Evolutionary conservation across 345 rosid species (phyloP).

Genomic region (Rhodamnia argentea): DNA sequence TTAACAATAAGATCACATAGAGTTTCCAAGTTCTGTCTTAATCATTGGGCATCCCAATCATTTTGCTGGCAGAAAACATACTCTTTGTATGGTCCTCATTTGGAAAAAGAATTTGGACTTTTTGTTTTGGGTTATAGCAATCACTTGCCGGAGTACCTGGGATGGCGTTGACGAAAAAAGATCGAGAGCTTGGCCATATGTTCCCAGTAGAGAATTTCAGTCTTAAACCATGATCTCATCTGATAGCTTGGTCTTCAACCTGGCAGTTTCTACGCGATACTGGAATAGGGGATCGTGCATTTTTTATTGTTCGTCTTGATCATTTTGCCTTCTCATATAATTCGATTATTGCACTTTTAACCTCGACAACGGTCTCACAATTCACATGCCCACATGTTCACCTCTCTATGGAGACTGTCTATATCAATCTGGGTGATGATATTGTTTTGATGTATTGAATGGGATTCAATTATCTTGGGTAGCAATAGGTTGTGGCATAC

Average conservation of each 20-base stretch:
- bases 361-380: not conserved
- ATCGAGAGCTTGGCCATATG: not conserved
- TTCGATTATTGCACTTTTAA: not conserved
- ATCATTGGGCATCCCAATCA: not conserved
- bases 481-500: conserved; percentile 49
- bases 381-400: not conserved
- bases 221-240: not conserved
- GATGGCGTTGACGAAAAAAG: not conserved
- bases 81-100: not conserved
- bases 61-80: not conserved
- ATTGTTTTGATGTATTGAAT: not conserved
- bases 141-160: not conserved
- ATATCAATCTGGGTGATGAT: not conserved
- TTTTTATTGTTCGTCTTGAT: not conserved
- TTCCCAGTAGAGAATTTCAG: not conserved
- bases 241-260: not conserved
- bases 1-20: not conserved
- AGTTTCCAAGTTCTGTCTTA: not conserved
- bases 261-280: not conserved
- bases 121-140: not conserved
- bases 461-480: not conserved
- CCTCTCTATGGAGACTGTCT: not conserved
- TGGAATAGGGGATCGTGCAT: not conserved
- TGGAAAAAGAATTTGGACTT: not conserved
- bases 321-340: not conserved